Percentiles rank a stretch among this genome's conserved stretches.
phyloP scores from a whole-genome alignment of 2,329 filamentous ascomycete genomes.

The Penicillium decumbens region DNA sequence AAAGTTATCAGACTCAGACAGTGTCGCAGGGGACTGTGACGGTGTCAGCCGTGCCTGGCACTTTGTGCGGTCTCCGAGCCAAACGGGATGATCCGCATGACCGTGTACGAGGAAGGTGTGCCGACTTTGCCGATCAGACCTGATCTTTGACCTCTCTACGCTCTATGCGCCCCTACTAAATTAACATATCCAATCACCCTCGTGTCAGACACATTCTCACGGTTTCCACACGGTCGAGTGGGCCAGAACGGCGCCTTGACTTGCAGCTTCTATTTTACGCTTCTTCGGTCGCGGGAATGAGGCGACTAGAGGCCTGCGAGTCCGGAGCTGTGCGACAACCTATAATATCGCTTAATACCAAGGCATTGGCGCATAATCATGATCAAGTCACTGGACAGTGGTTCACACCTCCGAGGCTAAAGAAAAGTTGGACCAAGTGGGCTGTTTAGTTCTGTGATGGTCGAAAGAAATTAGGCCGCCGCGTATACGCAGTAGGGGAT shows the following conservation, averaged over 20 bases:
- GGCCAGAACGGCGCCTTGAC: neutral
- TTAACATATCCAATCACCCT: neutral
- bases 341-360: neutral
- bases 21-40: neutral
- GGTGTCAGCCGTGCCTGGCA: conserved; percentile 6
- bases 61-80: conserved; percentile 9
- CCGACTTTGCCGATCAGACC: conserved; percentile 10
- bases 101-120: conserved; percentile 7
- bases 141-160: conserved; percentile 10
- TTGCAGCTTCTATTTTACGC: neutral
- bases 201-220: neutral
- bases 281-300: neutral
- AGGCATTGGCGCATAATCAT: neutral
- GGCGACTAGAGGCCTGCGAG: neutral
- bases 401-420: neutral
- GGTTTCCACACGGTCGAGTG: neutral
- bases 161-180: neutral
- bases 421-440: neutral
- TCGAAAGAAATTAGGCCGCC: neutral
- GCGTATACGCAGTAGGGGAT: neutral
- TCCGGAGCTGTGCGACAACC: neutral
- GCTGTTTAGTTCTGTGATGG: neutral
- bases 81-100: conserved; percentile 13
- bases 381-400: neutral
- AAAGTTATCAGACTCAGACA: neutral